A percentile compares a stretch with the other conserved stretches of the same genome.
phyloP scores from a whole-genome alignment of 352 stramenopile species.

The Pythium aquatile region DNA sequence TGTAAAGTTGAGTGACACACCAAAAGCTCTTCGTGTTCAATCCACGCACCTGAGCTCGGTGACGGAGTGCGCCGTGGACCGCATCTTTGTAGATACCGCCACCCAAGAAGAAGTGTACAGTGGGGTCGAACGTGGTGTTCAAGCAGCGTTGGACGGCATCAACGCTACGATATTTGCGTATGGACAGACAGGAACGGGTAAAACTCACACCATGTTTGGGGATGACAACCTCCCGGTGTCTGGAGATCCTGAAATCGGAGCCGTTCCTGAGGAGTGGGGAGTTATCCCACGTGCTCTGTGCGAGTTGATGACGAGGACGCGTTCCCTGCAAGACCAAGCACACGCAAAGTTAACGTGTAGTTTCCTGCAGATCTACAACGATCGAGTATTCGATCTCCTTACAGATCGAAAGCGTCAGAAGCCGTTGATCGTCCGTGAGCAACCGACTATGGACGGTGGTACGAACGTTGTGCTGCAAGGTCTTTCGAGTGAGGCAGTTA shows the following conservation, averaged over 20 bases:
- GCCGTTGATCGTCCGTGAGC: conserved; percentile 68
- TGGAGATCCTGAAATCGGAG: background rate
- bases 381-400: conserved; percentile 90
- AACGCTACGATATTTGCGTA: conserved; percentile 93
- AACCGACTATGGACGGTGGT: conserved; percentile 45
- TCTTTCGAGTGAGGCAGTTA: conserved; percentile 48
- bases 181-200: conserved; percentile 89
- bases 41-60: conserved; percentile 21
- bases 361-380: conserved; percentile 96
- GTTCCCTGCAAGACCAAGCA: conserved; percentile 10
- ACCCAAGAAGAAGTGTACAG: conserved; percentile 83
- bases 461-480: conserved; percentile 62
- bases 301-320: conserved; percentile 51
- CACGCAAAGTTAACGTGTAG: conserved; percentile 65
- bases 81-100: conserved; percentile 58
- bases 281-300: conserved; percentile 77
- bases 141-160: conserved; percentile 71
- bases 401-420: conserved; percentile 63
- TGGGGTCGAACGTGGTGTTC: conserved; percentile 59
- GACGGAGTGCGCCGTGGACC: conserved; percentile 72
- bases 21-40: conserved; percentile 28
- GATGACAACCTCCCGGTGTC: conserved; percentile 24
- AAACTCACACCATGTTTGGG: conserved; percentile 92
- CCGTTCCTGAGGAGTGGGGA: conserved; percentile 37
- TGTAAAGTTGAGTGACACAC: conserved; percentile 34